Percentiles rank a stretch among this genome's conserved stretches.
These are phyloP conservation scores for Calonectria crousiana DNA, from an alignment of 2,329 filamentous ascomycete species.

Conservation along the genomic window DNA sequence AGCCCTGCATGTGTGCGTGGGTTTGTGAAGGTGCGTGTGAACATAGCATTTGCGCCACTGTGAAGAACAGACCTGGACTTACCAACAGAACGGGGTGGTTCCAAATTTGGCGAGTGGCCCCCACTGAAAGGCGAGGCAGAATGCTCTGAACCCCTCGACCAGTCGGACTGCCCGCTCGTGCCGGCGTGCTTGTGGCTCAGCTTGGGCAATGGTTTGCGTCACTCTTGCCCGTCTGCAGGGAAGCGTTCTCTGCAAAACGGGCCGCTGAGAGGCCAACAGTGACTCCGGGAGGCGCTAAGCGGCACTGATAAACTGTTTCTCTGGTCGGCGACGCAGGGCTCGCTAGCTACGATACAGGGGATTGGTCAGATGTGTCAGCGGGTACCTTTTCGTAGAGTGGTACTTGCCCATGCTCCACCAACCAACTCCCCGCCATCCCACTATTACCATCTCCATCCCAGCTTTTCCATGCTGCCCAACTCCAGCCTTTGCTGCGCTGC, in stretches of 20 bases:
- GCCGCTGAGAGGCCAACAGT: constrained; percentile 18
- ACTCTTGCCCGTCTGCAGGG: constrained; percentile 12
- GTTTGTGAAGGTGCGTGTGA: neutral
- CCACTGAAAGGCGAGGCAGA: constrained; percentile 13
- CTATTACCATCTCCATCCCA: constrained; percentile 4
- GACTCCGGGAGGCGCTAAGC: neutral
- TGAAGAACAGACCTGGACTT: neutral
- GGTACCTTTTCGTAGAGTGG: constrained; percentile 25
- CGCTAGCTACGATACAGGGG: neutral
- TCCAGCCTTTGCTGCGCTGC: constrained; percentile 1
- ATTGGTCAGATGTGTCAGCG: neutral
- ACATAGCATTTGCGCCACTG: neutral
- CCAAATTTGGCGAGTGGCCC: constrained; percentile 7
- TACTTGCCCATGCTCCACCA: constrained; percentile 7
- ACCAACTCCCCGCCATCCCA: constrained; percentile 21
- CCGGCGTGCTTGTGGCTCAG: constrained; percentile 4
- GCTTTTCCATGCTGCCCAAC: constrained; percentile 23
- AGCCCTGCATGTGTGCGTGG: neutral
- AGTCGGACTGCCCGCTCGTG: constrained; percentile 27
- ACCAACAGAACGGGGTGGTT: neutral
- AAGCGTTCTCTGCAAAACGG: constrained; percentile 14
- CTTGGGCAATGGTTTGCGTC: constrained; percentile 13
- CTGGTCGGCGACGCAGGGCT: neutral
- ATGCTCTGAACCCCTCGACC: constrained; percentile 5
- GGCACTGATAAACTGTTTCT: neutral